Percentiles rank a stretch among this genome's conserved stretches.
These are phyloP conservation scores for Starmera amethionina DNA, from an alignment of 805 yeast species.

Conservation along the genomic window DNA sequence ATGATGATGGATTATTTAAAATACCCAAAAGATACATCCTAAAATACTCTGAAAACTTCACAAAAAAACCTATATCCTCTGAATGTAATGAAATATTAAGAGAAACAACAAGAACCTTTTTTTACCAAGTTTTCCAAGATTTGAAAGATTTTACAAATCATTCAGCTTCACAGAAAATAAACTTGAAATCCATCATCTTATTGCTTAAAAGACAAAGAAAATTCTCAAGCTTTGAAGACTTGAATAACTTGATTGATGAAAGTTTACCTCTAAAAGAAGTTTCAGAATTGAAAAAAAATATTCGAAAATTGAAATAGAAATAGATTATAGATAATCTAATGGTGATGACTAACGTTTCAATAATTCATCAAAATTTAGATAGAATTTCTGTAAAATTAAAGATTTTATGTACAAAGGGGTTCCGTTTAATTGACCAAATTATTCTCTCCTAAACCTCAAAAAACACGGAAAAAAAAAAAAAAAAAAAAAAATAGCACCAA, in stretches of 20 bases:
- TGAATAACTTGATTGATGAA: constrained; percentile 18
- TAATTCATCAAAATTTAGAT: too few relatives aligned
- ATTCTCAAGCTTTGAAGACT: constrained; percentile 6
- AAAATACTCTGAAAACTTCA: constrained; percentile 4
- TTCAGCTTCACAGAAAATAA: constrained; percentile 18
- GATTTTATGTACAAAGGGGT: too few relatives aligned
- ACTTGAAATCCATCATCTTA: constrained; percentile 16
- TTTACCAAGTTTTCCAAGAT: constrained; percentile 19
- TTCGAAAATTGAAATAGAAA: constrained; percentile 11
- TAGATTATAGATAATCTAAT: too few relatives aligned
- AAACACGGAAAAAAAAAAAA: too few relatives aligned
- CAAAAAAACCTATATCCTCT: constrained; percentile 6
- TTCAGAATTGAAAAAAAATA: constrained; percentile 11
- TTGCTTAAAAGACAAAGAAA: constrained; percentile 23
- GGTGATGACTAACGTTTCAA: too few relatives aligned
- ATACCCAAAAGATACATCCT: constrained; percentile 2
- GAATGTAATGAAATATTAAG: constrained; percentile 15
- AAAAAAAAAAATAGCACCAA: too few relatives aligned
- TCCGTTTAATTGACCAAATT: too few relatives aligned
- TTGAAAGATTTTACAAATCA: constrained; percentile 23
- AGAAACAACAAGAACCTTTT: constrained; percentile 18
- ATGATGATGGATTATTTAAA: constrained; percentile 1
- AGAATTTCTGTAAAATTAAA: too few relatives aligned
- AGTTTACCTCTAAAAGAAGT: constrained; percentile 21
- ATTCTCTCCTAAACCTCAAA: too few relatives aligned